These are phyloP conservation scores for Podila horticola DNA, from an alignment of 192 early-diverging fungal species.

Conservation along the genomic window DNA sequence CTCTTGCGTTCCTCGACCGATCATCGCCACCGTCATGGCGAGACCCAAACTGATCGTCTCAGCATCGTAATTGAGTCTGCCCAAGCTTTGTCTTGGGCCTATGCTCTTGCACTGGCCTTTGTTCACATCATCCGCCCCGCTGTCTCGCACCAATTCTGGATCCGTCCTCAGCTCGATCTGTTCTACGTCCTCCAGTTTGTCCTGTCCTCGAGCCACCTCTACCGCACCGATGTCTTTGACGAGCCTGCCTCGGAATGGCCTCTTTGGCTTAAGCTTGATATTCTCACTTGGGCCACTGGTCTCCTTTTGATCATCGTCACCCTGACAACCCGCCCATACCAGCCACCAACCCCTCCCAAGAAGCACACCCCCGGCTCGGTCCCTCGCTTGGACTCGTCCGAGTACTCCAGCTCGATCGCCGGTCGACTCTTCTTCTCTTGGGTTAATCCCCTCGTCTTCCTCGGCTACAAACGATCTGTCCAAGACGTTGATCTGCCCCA, in stretches of 20 bases:
- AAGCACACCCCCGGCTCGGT: constrained; percentile 13
- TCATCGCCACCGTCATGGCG: neutral
- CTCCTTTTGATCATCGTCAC: constrained; percentile 9
- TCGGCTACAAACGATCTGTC: constrained; percentile 64
- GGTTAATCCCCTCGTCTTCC: constrained; percentile 47
- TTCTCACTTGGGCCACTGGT: constrained; percentile 4
- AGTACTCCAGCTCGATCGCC: constrained; percentile 40
- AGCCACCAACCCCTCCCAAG: neutral
- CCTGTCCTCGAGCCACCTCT: constrained; percentile 14
- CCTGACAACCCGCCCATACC: constrained; percentile 12
- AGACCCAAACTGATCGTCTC: neutral
- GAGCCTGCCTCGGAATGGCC: constrained; percentile 25
- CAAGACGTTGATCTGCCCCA: constrained; percentile 67
- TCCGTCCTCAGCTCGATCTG: constrained; percentile 31
- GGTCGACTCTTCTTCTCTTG: constrained; percentile 39
- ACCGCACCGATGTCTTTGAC: constrained; percentile 2
- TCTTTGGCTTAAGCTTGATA: constrained; percentile 20
- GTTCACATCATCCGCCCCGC: constrained; percentile 17
- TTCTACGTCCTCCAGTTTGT: constrained; percentile 14
- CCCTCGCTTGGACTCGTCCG: constrained; percentile 1
- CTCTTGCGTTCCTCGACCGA: neutral
- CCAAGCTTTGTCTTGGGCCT: constrained; percentile 13
- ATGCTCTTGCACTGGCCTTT: constrained; percentile 20
- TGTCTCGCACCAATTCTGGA: constrained; percentile 18
- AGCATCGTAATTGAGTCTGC: neutral